Base-by-base conservation (phyloP, 2,329 filamentous ascomycete genomes). In the Fusarium sp. region DNA sequence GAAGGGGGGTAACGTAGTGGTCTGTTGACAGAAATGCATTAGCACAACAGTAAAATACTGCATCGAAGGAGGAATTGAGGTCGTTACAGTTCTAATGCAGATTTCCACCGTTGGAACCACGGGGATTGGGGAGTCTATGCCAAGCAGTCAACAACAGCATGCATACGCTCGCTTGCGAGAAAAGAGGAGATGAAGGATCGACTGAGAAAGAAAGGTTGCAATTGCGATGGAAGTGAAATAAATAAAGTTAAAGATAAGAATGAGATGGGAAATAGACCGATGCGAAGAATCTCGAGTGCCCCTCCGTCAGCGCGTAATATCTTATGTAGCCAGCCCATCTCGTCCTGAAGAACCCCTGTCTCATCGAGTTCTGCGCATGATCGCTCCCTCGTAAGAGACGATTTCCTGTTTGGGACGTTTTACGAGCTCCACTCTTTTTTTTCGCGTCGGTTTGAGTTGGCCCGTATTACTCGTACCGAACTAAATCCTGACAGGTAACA, bases 381-480 rank as follows among this genome's bases (percentile, higher is more conserved):
- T 66, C 44, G 60, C 49, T 46, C 44, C 44, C 44, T 46, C 67
- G 68, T 71, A 71, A 67, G 45, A 33, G 48, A 45, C 38, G 62
- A 71, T 71, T 71, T 54, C 68, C 56, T 46, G 14, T 71, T 71
- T 63, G 33, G 68, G 68, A 37, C 10, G 42, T 58, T 67, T 67
- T 70, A 70, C 68, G 68, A 70, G 42, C 15, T 38, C 66, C 66
- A 70, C 66, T 33, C 31, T n/a, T 60, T 45, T 45, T 31, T 45
- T 27, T 21, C 29, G 29, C 46, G 15, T 35, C 21, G 19, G 16
- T 31, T 10, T 8, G 23, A 33, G 46, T 35, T 29, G 57, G 35
- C 21, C 57, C 29, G n/a, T 29, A 54, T 39, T 29, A 54, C 49
- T 54, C 49, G 49, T 54, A 54, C 33, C 49, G 4, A 54, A 54